Percentiles rank a stretch among this genome's conserved stretches.
Evolutionary conservation across 139 green algal genomes (phyloP).

Genomic region (Nannochloris sp.): DNA sequence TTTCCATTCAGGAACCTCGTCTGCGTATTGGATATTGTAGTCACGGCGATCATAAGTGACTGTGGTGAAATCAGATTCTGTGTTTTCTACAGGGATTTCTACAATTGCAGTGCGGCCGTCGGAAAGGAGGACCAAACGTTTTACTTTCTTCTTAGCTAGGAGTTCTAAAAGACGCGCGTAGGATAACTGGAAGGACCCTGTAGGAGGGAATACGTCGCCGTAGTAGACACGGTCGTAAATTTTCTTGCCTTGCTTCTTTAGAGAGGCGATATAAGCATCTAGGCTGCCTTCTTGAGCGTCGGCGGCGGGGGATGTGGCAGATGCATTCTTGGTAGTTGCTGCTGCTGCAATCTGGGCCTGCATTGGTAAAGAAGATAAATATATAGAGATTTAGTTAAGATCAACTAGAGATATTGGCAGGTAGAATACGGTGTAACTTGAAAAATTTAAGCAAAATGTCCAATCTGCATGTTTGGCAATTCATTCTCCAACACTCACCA

Average conservation of each 20-base stretch:
- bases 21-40: conserved; percentile 35
- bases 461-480: too few species aligned
- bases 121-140: conserved; percentile 51
- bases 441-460: too few species aligned
- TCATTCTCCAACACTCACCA: too few species aligned
- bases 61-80: conserved; percentile 14
- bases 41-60: conserved; percentile 19
- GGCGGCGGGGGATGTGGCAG: neutral
- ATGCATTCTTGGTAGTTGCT: neutral
- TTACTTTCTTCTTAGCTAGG: conserved; percentile 42
- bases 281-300: neutral
- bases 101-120: conserved; percentile 61
- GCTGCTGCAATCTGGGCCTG: neutral
- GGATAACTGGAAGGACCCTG: conserved; percentile 34
- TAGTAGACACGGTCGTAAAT: conserved; percentile 39
- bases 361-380: neutral
- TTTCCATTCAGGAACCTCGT: conserved; percentile 41
- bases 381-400: neutral
- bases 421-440: too few species aligned
- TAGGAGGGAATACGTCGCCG: conserved; percentile 35
- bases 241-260: conserved; percentile 2
- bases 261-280: neutral
- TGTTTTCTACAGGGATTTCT: conserved; percentile 51
- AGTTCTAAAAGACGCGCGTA: conserved; percentile 56
- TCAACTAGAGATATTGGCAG: too few species aligned